phyloP scores from a whole-genome alignment of 2,329 filamentous ascomycete species.

The Atkinsonella texensis region DNA sequence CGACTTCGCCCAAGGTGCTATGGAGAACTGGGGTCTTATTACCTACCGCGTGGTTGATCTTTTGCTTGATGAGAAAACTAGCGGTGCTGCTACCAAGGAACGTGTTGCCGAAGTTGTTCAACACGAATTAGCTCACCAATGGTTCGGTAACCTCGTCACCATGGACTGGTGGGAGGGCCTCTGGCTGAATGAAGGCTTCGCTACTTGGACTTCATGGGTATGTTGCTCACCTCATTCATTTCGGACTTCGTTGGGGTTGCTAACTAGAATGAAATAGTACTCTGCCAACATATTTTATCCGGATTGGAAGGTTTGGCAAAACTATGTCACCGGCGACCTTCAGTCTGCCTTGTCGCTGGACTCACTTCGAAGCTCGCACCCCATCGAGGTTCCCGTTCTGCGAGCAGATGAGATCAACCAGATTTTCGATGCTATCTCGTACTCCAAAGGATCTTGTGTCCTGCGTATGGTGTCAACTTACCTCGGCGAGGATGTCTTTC shows the following conservation, averaged over 20 bases:
- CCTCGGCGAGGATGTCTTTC: slow-evolving; percentile 81
- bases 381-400: slow-evolving; percentile 93
- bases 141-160: slow-evolving; percentile 95
- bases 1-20: slow-evolving; percentile 88
- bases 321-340: slow-evolving; percentile 85
- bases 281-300: slow-evolving; percentile 92
- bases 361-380: slow-evolving; percentile 86
- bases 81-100: slow-evolving; percentile 80
- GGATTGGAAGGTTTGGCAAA: slow-evolving; percentile 97
- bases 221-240: neutral
- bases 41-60: slow-evolving; percentile 81
- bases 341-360: slow-evolving; percentile 81
- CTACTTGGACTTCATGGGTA: slow-evolving; percentile 33
- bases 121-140: slow-evolving; percentile 94
- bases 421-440: slow-evolving; percentile 96
- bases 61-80: slow-evolving; percentile 82
- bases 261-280: slow-evolving; percentile 32
- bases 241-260: too few species aligned
- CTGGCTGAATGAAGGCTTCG: slow-evolving; percentile 93
- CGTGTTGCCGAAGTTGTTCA: slow-evolving; percentile 91
- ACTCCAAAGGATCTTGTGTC: slow-evolving; percentile 92
- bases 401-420: slow-evolving; percentile 93
- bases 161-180: slow-evolving; percentile 99
- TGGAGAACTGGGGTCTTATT: slow-evolving; percentile 97
- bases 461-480: slow-evolving; percentile 96